Evolutionary conservation across 257 asterid species (phyloP).

Genomic region (Solanum gandarillasii): DNA sequence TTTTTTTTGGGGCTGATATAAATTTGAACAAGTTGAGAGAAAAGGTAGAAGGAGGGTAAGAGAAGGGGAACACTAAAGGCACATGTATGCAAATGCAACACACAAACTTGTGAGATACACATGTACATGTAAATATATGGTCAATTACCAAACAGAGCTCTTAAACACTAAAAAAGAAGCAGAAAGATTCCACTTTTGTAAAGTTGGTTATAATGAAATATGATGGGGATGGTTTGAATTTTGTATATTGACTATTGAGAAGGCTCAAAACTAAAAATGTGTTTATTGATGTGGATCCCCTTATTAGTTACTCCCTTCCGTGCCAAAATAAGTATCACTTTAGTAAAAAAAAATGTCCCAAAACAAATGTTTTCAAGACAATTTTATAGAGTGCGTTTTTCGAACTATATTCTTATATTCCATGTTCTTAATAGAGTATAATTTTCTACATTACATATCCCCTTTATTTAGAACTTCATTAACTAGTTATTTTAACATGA

Average conservation of each 20-base stretch:
- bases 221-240: background rate
- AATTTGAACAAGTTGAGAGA: background rate
- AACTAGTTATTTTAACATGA: background rate
- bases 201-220: background rate
- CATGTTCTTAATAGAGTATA: background rate
- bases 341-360: accelerated
- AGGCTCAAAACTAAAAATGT: background rate
- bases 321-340: background rate
- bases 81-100: slow-evolving; percentile 3
- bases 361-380: background rate
- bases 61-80: background rate
- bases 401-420: background rate
- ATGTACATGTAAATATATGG: background rate
- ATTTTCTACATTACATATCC: background rate
- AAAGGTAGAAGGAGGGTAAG: background rate
- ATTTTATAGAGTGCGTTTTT: background rate
- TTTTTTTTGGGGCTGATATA: background rate
- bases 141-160: background rate
- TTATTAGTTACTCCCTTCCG: background rate
- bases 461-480: background rate
- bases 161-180: background rate
- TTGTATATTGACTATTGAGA: background rate
- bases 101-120: background rate
- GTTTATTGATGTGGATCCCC: background rate
- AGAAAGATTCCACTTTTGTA: background rate